A percentile compares a stretch with the other conserved stretches of the same genome.
These are phyloP conservation scores for Cladosporium sp. DNA, from an alignment of 2,329 filamentous ascomycete genomes.

Conservation along the genomic window DNA sequence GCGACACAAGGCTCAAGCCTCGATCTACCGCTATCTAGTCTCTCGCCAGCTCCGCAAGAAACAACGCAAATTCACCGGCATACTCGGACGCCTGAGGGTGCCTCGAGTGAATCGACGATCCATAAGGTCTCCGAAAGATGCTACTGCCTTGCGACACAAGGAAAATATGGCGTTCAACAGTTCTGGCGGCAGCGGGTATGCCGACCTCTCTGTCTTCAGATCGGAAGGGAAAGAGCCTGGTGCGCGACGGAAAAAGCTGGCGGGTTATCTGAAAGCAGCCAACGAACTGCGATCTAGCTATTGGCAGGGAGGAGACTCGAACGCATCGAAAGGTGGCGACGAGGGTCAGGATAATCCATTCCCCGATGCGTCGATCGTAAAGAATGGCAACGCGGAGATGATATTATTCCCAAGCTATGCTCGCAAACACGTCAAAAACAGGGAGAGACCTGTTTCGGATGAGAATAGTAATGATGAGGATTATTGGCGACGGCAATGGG, in stretches of 20 bases:
- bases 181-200: slow-evolving; percentile 4
- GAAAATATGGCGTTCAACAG: slow-evolving; percentile 29
- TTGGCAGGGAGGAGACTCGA: slow-evolving; percentile 28
- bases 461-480: slow-evolving; percentile 49
- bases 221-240: slow-evolving; percentile 53
- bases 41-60: slow-evolving; percentile 26
- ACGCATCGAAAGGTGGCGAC: slow-evolving; percentile 39
- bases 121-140: slow-evolving; percentile 29
- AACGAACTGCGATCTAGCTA: slow-evolving; percentile 67
- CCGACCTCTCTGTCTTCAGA: slow-evolving; percentile 26
- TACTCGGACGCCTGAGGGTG: slow-evolving; percentile 21
- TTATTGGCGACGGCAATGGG: slow-evolving; percentile 74
- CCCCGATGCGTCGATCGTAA: slow-evolving; percentile 74
- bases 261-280: slow-evolving; percentile 63
- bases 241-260: slow-evolving; percentile 69
- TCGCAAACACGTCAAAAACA: slow-evolving; percentile 57
- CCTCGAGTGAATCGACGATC: slow-evolving; percentile 7
- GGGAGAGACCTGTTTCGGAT: slow-evolving; percentile 16
- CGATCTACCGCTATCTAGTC: slow-evolving; percentile 54
- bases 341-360: slow-evolving; percentile 66
- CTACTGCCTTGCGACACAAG: slow-evolving; percentile 19
- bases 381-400: slow-evolving; percentile 82
- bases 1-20: slow-evolving; percentile 65
- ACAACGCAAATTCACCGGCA: slow-evolving; percentile 40
- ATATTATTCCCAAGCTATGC: slow-evolving; percentile 93